These are phyloP conservation scores for Candolleomyces aberdarensis DNA, from an alignment of 768 basidiomycete species.

Conservation along the genomic window DNA sequence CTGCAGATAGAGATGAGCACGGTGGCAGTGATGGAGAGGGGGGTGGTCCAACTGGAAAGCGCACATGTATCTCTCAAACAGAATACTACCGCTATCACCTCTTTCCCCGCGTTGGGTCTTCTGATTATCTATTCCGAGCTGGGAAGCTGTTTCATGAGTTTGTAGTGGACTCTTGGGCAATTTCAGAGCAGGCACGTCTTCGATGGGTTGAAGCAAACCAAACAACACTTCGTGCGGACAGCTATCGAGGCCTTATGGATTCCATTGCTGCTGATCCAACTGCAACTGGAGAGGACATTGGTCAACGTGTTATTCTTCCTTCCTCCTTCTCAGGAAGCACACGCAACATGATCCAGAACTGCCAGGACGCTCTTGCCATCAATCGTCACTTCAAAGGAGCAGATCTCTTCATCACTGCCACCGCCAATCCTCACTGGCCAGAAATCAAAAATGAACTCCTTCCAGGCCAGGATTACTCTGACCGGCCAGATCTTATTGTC, in stretches of 20 bases:
- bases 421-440: constrained; percentile 43
- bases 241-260: constrained; percentile 19
- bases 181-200: constrained; percentile 34
- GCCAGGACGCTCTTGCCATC: constrained; percentile 44
- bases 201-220: constrained; percentile 34
- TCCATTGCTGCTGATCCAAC: constrained; percentile 18
- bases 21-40: constrained; percentile 20
- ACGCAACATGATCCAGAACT: too few species aligned
- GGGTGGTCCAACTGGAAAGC: background rate
- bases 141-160: constrained; percentile 42
- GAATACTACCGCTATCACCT: constrained; percentile 28
- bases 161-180: too few species aligned
- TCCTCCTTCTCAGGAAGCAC: constrained; percentile 25
- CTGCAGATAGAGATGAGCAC: background rate
- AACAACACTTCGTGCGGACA: constrained; percentile 25
- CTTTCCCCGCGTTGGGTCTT: constrained; percentile 15
- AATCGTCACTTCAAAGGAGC: constrained; percentile 27
- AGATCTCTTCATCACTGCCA: constrained; percentile 48
- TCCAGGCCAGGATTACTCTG: constrained; percentile 28
- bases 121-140: constrained; percentile 25
- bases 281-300: constrained; percentile 22
- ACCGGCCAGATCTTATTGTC: constrained; percentile 45
- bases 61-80: constrained; percentile 11
- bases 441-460: constrained; percentile 39
- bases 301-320: constrained; percentile 30